These are phyloP conservation scores for Colletotrichum australisinense DNA, from an alignment of 2,329 filamentous ascomycete genomes.

Conservation along the genomic window DNA sequence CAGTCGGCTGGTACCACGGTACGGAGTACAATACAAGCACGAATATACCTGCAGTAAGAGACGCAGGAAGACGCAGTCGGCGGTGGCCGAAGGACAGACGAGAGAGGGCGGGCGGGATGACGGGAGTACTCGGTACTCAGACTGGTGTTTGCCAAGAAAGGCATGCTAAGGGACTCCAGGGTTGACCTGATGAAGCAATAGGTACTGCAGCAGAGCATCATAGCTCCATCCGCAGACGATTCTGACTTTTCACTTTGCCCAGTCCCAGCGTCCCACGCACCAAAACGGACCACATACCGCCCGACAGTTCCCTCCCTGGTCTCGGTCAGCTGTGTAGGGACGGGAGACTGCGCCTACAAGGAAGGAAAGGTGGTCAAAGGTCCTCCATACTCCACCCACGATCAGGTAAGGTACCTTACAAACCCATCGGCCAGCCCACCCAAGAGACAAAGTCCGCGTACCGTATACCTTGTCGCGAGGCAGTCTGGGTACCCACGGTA, in stretches of 20 bases:
- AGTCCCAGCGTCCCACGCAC: conserved; percentile 20
- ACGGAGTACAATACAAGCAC: neutral
- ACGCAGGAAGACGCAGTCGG: neutral
- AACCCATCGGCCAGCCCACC: neutral
- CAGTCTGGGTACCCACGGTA: neutral
- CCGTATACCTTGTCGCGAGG: neutral
- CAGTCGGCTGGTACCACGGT: neutral
- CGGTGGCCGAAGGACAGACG: neutral
- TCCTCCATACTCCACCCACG: neutral
- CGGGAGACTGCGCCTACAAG: neutral
- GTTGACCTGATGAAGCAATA: conserved; percentile 25
- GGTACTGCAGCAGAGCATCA: conserved; percentile 26
- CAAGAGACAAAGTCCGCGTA: neutral
- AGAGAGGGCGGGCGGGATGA: neutral
- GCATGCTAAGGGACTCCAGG: conserved; percentile 20
- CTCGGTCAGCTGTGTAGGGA: conserved; percentile 32
- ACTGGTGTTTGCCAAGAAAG: conserved; percentile 20
- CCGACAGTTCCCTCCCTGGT: conserved; percentile 1
- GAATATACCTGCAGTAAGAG: neutral
- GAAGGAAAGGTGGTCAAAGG: neutral
- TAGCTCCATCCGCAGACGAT: conserved; percentile 34
- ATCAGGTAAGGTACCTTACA: neutral
- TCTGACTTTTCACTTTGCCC: neutral
- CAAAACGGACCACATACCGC: conserved; percentile 17
- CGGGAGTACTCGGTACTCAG: neutral